A percentile compares a stretch with the other conserved stretches of the same genome.
Conservation (phyloP, 225 moss, liverwort and hornwort species). For the Lunularia cruciata region DNA sequence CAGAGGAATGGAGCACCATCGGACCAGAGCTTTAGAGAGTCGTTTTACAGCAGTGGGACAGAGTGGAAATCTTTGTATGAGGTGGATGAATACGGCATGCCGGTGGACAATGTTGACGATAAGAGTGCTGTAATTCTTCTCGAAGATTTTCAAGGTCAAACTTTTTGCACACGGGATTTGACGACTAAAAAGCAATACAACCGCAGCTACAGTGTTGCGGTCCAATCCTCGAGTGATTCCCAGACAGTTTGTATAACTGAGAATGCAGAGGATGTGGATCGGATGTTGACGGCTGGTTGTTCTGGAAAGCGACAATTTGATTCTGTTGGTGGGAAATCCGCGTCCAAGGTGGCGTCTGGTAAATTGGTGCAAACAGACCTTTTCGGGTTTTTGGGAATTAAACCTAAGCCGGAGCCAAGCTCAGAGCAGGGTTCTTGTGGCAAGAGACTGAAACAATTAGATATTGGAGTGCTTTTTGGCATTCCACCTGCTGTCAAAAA, state of each 20-base stretch:
- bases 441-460: constrained; percentile 62
- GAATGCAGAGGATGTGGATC: not conserved
- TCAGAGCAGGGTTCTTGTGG: constrained; percentile 25
- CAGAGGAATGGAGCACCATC: not conserved
- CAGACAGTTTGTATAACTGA: not conserved
- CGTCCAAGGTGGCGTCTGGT: constrained; percentile 23
- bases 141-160: not conserved
- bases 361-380: constrained; percentile 81
- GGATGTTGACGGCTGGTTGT: not conserved
- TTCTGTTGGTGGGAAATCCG: not conserved
- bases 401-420: constrained; percentile 41
- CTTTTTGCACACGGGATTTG: not conserved
- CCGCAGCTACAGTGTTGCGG: not conserved
- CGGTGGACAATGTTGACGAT: constrained; percentile 27
- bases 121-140: no score
- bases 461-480: constrained; percentile 61
- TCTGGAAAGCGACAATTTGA: not conserved
- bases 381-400: constrained; percentile 65
- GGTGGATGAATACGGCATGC: constrained; percentile 86
- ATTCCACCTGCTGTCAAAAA: constrained; percentile 53
- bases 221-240: not conserved
- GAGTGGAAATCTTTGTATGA: constrained; percentile 80
- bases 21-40: constrained; percentile 67
- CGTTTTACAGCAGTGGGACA: constrained; percentile 63
- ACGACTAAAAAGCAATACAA: not conserved